These are phyloP conservation scores for Bruguiera hainesii DNA, from an alignment of 441 rosid species.

Conservation along the genomic window DNA sequence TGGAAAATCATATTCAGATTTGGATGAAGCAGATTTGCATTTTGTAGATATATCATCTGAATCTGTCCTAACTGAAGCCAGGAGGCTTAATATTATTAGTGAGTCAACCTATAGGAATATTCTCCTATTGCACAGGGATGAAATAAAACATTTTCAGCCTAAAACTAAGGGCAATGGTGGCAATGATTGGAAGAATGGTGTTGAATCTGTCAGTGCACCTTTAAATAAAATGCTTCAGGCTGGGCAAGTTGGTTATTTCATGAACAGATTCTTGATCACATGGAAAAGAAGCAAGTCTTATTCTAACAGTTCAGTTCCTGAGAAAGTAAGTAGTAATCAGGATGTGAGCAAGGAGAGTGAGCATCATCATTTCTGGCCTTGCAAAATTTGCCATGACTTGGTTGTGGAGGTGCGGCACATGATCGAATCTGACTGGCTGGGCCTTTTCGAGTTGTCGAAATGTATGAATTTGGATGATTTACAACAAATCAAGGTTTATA, in stretches of 20 bases:
- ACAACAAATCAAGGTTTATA: constrained; percentile 17
- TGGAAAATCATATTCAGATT: constrained; percentile 39
- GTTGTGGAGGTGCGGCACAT: constrained; percentile 55
- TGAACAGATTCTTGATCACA: constrained; percentile 68
- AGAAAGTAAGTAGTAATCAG: constrained; percentile 20
- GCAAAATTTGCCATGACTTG: constrained; percentile 28
- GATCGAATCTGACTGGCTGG: constrained; percentile 80
- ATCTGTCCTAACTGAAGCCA: constrained; percentile 64
- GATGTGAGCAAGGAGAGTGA: constrained; percentile 21
- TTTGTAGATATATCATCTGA: constrained; percentile 49
- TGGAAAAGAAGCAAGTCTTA: constrained; percentile 44
- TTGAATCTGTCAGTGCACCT: constrained; percentile 25
- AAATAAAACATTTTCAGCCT: constrained; percentile 53
- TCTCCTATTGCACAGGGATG: constrained; percentile 52
- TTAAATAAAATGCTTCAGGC: constrained; percentile 35
- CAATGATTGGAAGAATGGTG: constrained; percentile 26
- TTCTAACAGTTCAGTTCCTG: constrained; percentile 12
- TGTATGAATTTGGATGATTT: constrained; percentile 25
- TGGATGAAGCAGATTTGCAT: constrained; percentile 39
- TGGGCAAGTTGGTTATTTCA: constrained; percentile 56
- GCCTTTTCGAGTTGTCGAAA: constrained; percentile 61
- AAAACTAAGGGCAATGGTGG: constrained; percentile 35
- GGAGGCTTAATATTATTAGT: constrained; percentile 52
- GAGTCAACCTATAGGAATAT: constrained; percentile 55
- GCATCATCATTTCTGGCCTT: constrained; percentile 25